phyloP scores from a whole-genome alignment of 306 rosid genomes.

The Rubus idaeus region DNA sequence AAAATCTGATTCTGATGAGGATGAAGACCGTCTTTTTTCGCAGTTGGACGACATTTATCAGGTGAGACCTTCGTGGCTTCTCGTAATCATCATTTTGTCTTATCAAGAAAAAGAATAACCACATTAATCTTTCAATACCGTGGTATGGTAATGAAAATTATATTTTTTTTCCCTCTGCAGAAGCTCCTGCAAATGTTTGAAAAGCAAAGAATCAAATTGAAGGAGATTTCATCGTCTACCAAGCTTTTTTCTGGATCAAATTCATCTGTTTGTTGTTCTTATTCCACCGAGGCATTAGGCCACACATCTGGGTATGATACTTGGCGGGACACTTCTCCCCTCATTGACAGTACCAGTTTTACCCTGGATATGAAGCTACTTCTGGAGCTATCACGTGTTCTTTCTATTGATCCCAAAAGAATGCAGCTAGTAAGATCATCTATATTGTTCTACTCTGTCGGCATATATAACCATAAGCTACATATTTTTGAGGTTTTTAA shows the following conservation, averaged over 20 bases:
- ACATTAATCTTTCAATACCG: neutral
- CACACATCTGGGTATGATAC: conserved; percentile 44
- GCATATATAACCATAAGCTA: neutral
- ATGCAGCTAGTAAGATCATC: conserved; percentile 45
- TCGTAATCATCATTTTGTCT: neutral
- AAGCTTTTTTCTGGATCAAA: conserved; percentile 30
- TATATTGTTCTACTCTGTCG: neutral
- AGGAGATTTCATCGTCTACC: conserved; percentile 31
- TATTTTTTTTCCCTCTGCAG: conserved; percentile 35
- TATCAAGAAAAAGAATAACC: neutral
- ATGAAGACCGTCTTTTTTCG: conserved; percentile 35
- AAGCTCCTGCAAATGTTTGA: conserved; percentile 48
- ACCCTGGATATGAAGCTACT: conserved; percentile 69
- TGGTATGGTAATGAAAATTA: neutral
- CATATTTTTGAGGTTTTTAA: neutral
- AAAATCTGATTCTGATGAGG: conserved; percentile 42
- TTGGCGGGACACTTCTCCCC: conserved; percentile 61
- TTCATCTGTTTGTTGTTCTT: conserved; percentile 54
- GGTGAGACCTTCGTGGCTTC: conserved; percentile 37
- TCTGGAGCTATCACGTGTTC: conserved; percentile 52
- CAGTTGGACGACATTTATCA: conserved; percentile 55
- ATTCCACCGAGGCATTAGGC: conserved; percentile 43
- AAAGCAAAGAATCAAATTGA: conserved; percentile 41
- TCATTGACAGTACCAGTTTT: conserved; percentile 59
- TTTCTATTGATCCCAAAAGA: conserved; percentile 44